Evolutionary conservation across 108 stramenopile species (phyloP).

Genomic region (Parietichytrium sp.): DNA sequence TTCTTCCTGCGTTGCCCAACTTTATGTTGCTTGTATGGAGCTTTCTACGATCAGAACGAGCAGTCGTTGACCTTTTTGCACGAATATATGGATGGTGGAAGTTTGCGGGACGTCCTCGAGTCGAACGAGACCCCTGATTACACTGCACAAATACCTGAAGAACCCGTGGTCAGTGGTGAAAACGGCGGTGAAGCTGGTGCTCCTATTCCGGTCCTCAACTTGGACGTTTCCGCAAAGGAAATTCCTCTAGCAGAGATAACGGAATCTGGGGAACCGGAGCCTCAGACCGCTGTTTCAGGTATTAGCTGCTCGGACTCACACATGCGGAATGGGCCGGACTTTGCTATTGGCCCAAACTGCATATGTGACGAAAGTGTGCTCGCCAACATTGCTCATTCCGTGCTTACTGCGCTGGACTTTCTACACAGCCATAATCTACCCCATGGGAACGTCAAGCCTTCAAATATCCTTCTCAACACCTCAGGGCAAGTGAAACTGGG

Average conservation of each 20-base stretch:
- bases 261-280: too few relatives aligned
- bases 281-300: too few relatives aligned
- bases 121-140: background rate
- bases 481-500: background rate
- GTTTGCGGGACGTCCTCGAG: background rate
- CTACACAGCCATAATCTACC: background rate
- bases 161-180: too few relatives aligned
- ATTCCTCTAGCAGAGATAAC: too few relatives aligned
- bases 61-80: background rate
- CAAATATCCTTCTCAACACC: background rate
- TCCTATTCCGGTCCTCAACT: background rate
- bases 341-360: background rate
- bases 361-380: background rate
- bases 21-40: background rate
- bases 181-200: background rate
- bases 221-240: background rate
- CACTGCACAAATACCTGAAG: too few relatives aligned
- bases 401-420: background rate
- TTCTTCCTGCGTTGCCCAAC: background rate
- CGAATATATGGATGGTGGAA: conserved; percentile 36
- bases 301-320: too few relatives aligned
- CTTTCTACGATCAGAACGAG: background rate
- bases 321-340: background rate
- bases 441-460: conserved; percentile 20
- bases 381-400: background rate